Evolutionary conservation across 2,329 filamentous ascomycete species (phyloP).

Genomic region (Ceratocystis harringtonii): DNA sequence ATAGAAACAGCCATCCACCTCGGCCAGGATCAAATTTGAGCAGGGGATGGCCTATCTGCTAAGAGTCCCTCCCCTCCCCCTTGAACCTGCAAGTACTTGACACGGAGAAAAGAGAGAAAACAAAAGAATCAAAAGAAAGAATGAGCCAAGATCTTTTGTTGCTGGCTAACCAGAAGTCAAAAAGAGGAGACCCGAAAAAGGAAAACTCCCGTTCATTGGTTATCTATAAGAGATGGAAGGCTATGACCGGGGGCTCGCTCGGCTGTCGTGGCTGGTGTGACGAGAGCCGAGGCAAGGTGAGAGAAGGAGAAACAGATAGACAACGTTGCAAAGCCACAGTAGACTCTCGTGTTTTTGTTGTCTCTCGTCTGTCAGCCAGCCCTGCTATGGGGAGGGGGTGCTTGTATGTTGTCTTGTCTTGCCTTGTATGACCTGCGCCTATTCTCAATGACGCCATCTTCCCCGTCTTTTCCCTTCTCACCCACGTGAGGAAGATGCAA

Average conservation of each 20-base stretch:
- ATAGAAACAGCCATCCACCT: no score
- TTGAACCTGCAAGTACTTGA: not conserved
- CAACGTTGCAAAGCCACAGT: not conserved
- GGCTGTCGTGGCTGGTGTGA: not conserved
- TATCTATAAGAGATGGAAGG: not conserved
- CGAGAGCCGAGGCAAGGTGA: not conserved
- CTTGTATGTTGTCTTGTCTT: not conserved
- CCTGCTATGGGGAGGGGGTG: not conserved
- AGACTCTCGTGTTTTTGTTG: no score
- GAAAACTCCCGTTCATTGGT: no score
- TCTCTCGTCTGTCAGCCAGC: not conserved
- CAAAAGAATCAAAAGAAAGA: not conserved
- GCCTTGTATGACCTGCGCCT: not conserved
- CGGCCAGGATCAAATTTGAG: no score
- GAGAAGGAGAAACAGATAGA: not conserved
- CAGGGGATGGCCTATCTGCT: no score
- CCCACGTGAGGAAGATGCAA: not conserved
- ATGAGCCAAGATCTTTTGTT: constrained; percentile 1
- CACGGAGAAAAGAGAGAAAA: not conserved
- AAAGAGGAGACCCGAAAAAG: not conserved
- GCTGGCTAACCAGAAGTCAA: not conserved
- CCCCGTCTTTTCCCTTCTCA: not conserved
- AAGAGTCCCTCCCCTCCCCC: no score
- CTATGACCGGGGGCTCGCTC: not conserved
- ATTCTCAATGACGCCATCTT: not conserved